phyloP scores from a whole-genome alignment of 2,329 filamentous ascomycete species.

The Clonostachys byssicola region DNA sequence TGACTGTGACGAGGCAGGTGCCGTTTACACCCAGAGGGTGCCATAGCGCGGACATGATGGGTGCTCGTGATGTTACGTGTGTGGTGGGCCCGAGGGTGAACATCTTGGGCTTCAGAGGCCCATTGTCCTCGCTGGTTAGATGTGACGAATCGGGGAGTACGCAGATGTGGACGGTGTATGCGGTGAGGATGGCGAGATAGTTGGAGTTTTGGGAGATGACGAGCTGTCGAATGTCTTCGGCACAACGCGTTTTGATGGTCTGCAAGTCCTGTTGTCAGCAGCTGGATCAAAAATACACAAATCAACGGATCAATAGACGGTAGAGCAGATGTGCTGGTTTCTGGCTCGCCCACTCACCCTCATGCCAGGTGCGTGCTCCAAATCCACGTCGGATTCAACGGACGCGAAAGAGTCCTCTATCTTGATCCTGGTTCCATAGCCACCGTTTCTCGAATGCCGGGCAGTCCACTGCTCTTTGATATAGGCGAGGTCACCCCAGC shows the following conservation, averaged over 20 bases:
- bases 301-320: too few species aligned
- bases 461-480: conserved; percentile 60
- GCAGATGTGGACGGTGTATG: conserved; percentile 83
- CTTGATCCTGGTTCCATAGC: conserved; percentile 36
- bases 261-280: conserved; percentile 23
- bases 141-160: conserved; percentile 79
- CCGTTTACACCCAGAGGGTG: conserved; percentile 85
- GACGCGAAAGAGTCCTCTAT: conserved; percentile 37
- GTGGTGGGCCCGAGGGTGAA: conserved; percentile 91
- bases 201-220: conserved; percentile 77
- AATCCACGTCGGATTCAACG: conserved; percentile 20
- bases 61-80: conserved; percentile 81
- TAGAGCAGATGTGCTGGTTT: too few species aligned
- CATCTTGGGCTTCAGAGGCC: conserved; percentile 74
- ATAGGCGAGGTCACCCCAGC: conserved; percentile 82
- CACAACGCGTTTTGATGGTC: conserved; percentile 74
- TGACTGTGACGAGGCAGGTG: conserved; percentile 81
- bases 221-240: conserved; percentile 80
- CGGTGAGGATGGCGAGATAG: conserved; percentile 80
- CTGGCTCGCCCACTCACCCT: conserved; percentile 20
- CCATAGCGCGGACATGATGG: conserved; percentile 81
- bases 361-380: conserved; percentile 18
- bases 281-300: neutral
- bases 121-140: conserved; percentile 63
- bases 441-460: conserved; percentile 18